Evolutionary conservation across 1,284 basidiomycete species (phyloP), one percentile per base, ranked within the genome.

Genomic region (Anthracocystis walkeri): DNA sequence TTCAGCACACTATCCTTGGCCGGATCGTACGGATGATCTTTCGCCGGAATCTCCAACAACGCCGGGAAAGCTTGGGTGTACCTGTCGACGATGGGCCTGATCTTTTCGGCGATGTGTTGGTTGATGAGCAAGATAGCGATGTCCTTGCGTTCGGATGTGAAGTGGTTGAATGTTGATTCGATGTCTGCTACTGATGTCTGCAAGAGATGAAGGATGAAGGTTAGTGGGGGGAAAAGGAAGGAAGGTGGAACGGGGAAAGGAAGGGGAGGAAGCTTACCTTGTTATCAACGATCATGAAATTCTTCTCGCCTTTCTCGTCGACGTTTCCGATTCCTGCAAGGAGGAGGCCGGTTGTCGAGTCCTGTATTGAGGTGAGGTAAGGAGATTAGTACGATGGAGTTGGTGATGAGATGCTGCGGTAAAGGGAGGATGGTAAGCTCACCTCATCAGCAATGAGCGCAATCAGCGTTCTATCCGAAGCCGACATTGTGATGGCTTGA

Each of bases 41-140:
- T 96, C 58, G 92, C 93, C 20, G 97, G 97, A 75, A 99, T 99
- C 87, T 99, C 97, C 23, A 99, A 90, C 38, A 99, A 86, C 0
- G 97, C 94, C 23, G 97, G 97, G 88, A 99, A 99, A 0, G 96
- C 91, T 85, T 95, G 92, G 72, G 93, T 91, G 85, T 99, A 99
- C 78, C 91, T 91, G 87, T 99, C 97, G 18, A 99, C 94, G 2
- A 93, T 91, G 0, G 95, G 94, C 54, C 97, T 89, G 80, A 99
- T 99, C 88, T 93, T 94, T 87, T 99, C 97, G 76, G 87, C 84
- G 74, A 87, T 82, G 58, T 84, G 80, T 54, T 85, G 83, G 62
- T 82, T 85, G 73, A 85, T 85, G 8, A 85, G 75, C 5, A 85
- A 65, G 55, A 85, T 85, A 14, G 78, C 83, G 44, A 85, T 84